A percentile compares a stretch with the other conserved stretches of the same genome.
Evolutionary conservation across 23 red algal species (phyloP).

Genomic region (Gracilaria gracilis): DNA sequence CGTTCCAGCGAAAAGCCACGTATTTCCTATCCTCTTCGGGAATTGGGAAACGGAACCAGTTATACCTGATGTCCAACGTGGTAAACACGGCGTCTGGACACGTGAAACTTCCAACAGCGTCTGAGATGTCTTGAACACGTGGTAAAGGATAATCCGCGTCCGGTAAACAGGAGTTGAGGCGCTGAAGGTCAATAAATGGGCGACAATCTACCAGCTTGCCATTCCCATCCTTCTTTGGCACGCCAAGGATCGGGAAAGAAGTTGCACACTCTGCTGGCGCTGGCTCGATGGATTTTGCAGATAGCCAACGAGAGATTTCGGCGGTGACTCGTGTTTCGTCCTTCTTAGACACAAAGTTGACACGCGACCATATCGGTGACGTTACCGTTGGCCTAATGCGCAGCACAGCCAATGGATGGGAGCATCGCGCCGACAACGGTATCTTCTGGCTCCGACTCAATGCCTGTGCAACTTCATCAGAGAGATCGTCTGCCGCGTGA

Average conservation of each 20-base stretch:
- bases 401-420: not conserved
- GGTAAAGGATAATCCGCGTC: slow-evolving; percentile 26
- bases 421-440: not conserved
- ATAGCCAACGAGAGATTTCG: slow-evolving; percentile 1
- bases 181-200: slow-evolving; percentile 18
- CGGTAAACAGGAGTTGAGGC: slow-evolving; percentile 1
- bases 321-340: not conserved
- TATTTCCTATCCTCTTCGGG: not conserved
- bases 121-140: slow-evolving; percentile 21
- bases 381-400: not conserved
- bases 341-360: slow-evolving; percentile 42
- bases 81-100: not conserved
- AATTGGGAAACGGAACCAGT: not conserved
- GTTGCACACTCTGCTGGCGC: not conserved
- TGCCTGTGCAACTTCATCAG: not conserved
- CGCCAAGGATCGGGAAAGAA: slow-evolving; percentile 5
- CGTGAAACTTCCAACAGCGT: slow-evolving; percentile 16
- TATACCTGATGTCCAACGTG: not conserved
- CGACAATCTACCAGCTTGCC: slow-evolving; percentile 2
- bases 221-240: slow-evolving; percentile 32
- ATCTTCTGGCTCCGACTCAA: slow-evolving; percentile 4
- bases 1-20: not conserved
- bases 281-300: not conserved
- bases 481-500: slow-evolving; percentile 9
- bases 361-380: not conserved